These are phyloP conservation scores for Colletotrichum cereale DNA, from an alignment of 2,329 filamentous ascomycete species.

Conservation along the genomic window DNA sequence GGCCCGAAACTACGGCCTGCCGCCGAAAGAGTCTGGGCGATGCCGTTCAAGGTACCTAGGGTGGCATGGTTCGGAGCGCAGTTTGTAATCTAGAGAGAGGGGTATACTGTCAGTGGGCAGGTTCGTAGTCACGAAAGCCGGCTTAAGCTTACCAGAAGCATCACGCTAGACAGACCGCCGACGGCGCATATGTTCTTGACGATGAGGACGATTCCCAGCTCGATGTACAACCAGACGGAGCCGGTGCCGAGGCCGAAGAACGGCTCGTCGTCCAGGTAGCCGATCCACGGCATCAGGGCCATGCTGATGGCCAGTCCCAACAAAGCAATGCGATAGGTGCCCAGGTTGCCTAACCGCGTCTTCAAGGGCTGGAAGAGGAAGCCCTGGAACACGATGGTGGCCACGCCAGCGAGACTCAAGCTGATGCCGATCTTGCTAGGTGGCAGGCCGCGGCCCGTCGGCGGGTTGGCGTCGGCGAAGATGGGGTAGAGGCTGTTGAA, in stretches of 20 bases:
- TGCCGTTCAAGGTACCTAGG: slow-evolving; percentile 89
- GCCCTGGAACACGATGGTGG: slow-evolving; percentile 92
- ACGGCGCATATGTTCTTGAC: slow-evolving; percentile 93
- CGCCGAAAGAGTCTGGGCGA: slow-evolving; percentile 93
- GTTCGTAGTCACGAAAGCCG: neutral
- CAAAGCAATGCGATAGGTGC: slow-evolving; percentile 83
- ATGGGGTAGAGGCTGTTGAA: slow-evolving; percentile 97
- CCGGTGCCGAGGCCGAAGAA: slow-evolving; percentile 71
- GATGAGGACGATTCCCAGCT: slow-evolving; percentile 84
- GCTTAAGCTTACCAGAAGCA: slow-evolving; percentile 79
- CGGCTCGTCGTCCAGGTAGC: slow-evolving; percentile 74
- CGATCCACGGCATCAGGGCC: slow-evolving; percentile 89
- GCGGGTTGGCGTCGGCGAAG: slow-evolving; percentile 81
- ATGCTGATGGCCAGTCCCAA: slow-evolving; percentile 86
- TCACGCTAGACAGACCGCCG: slow-evolving; percentile 88
- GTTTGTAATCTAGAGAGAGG: slow-evolving; percentile 82
- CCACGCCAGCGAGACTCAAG: slow-evolving; percentile 83
- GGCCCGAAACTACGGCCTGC: slow-evolving; percentile 90
- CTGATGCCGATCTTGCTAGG: slow-evolving; percentile 88
- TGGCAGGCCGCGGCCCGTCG: slow-evolving; percentile 80
- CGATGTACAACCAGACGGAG: slow-evolving; percentile 79
- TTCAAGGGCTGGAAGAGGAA: slow-evolving; percentile 85
- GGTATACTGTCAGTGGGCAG: neutral
- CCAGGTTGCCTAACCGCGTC: slow-evolving; percentile 84
- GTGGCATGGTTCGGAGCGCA: slow-evolving; percentile 88